Base-by-base conservation (phyloP, 768 basidiomycete genomes). In the Pilatotrama ljubarskyi region DNA sequence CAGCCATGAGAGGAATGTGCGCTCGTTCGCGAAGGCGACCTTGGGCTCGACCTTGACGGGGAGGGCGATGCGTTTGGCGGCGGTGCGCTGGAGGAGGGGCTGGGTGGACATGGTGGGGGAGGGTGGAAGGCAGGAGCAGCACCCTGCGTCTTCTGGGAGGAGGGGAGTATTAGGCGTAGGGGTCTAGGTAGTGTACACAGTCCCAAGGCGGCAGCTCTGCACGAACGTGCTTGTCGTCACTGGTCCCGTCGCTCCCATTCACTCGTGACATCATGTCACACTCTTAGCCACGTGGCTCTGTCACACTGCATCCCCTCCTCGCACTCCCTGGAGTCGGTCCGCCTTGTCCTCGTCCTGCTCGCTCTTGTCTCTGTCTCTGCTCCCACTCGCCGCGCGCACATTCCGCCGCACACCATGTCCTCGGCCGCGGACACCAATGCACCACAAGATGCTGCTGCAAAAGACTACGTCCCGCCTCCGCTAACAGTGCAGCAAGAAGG, bases 1-100 rank as follows among this genome's bases (percentile, higher is more conserved):
- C 49, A 98, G 83, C 97, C 96, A 98, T 82, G 95, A 95, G 44
- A 99, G 81, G 77, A 98, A 98, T 0, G 97, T 95, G 56, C 92
- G 85, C 74, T 95, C 93, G 74, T 95, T 95, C 42, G 93, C 93
- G 67, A 95, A 96, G 47, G 93, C 93, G 61, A 96, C 93, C 68
- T 96, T 96, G 32, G 93, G 93, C 74, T 96, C 93, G 52, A 94
- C 91, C 64, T 94, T 85, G 66, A 99, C 85, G 38, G 97, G 96
- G 44, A 99, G 88, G 13, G 97, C 95, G 65, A 98, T 99, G 64
- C 97, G 91, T 78, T 98, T 98, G 17, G 79, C 76, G 0, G 93
- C 91, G 9, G 95, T 96, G 61, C 97, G 87, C 74, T 98, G 96
- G 22, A 99, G 88, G 51, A 98, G 84, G 25, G 97, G 97, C 73